A percentile compares a stretch with the other conserved stretches of the same genome.
Conservation (phyloP, 2,329 filamentous ascomycete species). For the Paraconiothyrium brasiliense region DNA sequence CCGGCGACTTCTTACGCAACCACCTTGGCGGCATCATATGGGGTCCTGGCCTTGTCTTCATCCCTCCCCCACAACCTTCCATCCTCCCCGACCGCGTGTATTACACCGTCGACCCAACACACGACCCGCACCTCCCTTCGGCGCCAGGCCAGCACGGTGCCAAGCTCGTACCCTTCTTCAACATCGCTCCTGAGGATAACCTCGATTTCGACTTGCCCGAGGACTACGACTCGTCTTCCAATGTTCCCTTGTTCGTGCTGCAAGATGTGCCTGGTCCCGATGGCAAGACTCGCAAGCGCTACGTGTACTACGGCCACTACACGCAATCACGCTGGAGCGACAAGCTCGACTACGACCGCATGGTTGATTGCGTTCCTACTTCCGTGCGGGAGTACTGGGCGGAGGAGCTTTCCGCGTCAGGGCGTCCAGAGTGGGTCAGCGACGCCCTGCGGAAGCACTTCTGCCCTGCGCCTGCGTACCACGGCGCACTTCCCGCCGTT, state of each 20-base stretch:
- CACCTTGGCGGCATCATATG: conserved; percentile 50
- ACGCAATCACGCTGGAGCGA: conserved; percentile 56
- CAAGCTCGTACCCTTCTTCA: conserved; percentile 59
- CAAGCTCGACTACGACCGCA: conserved; percentile 54
- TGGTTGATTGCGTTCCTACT: conserved; percentile 49
- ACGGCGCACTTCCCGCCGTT: conserved; percentile 39
- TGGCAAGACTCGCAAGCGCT: conserved; percentile 29
- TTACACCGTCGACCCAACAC: conserved; percentile 50
- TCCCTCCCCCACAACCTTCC: conserved; percentile 31
- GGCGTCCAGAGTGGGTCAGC: conserved; percentile 55
- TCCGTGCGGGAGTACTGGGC: conserved; percentile 54
- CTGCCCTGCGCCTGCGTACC: conserved; percentile 54
- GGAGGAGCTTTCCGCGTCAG: conserved; percentile 43
- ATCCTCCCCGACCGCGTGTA: conserved; percentile 50
- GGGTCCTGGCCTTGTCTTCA: conserved; percentile 54
- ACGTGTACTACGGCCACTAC: conserved; percentile 59
- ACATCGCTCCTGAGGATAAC: conserved; percentile 43
- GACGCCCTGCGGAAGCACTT: conserved; percentile 53
- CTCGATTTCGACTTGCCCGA: conserved; percentile 30
- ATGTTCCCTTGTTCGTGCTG: conserved; percentile 55
- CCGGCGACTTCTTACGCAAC: conserved; percentile 49
- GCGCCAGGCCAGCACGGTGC: conserved; percentile 56
- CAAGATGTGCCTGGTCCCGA: conserved; percentile 11
- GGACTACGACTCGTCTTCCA: conserved; percentile 41
- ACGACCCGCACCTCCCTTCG: conserved; percentile 55